Evolutionary conservation across 1,139 yeast species (phyloP), one percentile per base, ranked within the genome.

Genomic region (Meyerozyma smithsonii): DNA sequence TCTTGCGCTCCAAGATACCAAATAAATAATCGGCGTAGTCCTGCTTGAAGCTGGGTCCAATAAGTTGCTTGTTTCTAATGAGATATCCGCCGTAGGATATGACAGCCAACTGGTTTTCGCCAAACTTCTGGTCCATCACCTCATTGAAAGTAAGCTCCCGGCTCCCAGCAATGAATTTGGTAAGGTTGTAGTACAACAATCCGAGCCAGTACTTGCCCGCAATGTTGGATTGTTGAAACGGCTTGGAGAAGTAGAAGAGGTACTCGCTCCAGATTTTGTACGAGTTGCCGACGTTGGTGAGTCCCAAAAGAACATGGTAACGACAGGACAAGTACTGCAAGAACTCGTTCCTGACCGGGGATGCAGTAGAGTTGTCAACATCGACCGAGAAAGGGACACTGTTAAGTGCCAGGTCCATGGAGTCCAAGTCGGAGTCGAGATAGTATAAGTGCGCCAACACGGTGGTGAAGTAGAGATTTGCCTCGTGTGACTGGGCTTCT

Each of bases 141-240:
- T 59, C 60, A 7, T 26, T 35, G 38, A 42, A 40, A 12, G 46
- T 42, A 5, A 51, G 26, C 4, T 49, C 47, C 19, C 64, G 65
- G 21, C 54, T 50, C 11, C 52, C 48, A 11, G 62, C 46, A 37
- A 66, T 49, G 11, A 47, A 42, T 15, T 43, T 36, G 10, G 66
- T 55, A 25, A 66, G 54, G 38, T 58, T 55, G 23, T 48, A 49
- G 42, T 55, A 60, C 34, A 69, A 46, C 26, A 62, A 50, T 20
- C 61, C 66, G n/a, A 66, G 52, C 77, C 77, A 71, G 40, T 59
- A 52, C 38, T 61, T 60, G 3, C 66, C 72, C 2, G 69, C 61
- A 17, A 67, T 61, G 36, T 66, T 65, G 5, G 69, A 58, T 43
- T 61, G 63, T 18, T 46, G 42, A 43, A 66, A 67, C 8, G 68